Evolutionary conservation across 345 rosid species (phyloP), one percentile per base, ranked within the genome.

Genomic region (Lumnitzera racemosa): DNA sequence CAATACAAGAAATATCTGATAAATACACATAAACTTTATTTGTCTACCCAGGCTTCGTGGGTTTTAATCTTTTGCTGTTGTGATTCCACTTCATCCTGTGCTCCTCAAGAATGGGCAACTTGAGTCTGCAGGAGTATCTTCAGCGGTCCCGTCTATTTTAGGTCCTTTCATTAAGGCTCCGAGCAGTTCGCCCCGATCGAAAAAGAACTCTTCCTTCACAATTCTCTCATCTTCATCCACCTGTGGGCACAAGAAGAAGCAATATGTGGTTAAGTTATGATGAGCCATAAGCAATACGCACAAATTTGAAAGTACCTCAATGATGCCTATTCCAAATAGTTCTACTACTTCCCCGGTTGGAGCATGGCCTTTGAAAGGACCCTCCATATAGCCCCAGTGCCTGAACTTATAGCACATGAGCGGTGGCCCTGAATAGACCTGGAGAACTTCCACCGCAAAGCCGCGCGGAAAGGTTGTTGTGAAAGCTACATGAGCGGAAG

Each of bases 341-440:
- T 80, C 61, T 0, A 76, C 77, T 67, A 80, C 8, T 16, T 83
- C 83, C 15, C 80, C 83, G 2, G 83, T 80, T 2, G 88, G 78
- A 14, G 80, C 68, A 57, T 76, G 64, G 27, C 81, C 83, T 62
- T 80, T 83, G 75, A 79, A 83, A 57, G 89, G 86, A 49, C 89
- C 89, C 57, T 81, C 86, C 86, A 67, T 81, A 17, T 70, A 75
- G 47, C 76, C 89, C 86, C 86, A 81, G 70, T 84, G 86, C 67
- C 89, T 75, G 76, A 84, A 84, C 78, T 84, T 84, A 79, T 69
- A 81, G 2, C 64, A 71, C 46, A 83, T 78, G 55, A 27, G 47
- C 0, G 84, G 89, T 1, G 89, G 86, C 1, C 89, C 89, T 11
- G 79, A 70, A 56, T 79, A 81, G 46, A 84, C 86, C 3, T 81